Conservation (phyloP, 495 filamentous ascomycete species). For the Diplogelasinospora grovesii region DNA sequence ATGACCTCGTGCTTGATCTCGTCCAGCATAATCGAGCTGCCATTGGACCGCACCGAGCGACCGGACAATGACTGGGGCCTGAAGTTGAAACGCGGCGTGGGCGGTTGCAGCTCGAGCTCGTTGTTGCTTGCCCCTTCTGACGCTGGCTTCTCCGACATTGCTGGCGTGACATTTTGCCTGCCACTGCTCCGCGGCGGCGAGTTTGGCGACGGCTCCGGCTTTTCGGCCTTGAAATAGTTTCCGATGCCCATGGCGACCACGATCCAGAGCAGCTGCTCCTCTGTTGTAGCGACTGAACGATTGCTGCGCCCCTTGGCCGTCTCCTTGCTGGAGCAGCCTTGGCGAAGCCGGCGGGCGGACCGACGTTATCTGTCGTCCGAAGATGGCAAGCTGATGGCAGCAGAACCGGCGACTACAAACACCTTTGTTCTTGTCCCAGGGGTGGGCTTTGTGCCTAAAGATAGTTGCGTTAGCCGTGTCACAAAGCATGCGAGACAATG, state of each 20-base stretch:
- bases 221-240: slow-evolving; percentile 54
- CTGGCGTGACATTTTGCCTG: slow-evolving; percentile 6
- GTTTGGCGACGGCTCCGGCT: slow-evolving; percentile 26
- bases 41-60: slow-evolving; percentile 36
- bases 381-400: background rate
- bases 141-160: slow-evolving; percentile 21
- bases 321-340: background rate
- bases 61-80: slow-evolving; percentile 47
- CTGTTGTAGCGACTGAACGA: background rate
- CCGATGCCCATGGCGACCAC: slow-evolving; percentile 49
- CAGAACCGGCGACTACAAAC: background rate
- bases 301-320: background rate
- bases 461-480: background rate
- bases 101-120: slow-evolving; percentile 41
- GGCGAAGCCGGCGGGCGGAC: background rate
- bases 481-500: background rate
- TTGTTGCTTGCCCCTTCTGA: slow-evolving; percentile 11
- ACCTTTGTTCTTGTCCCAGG: too few relatives aligned
- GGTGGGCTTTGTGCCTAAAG: background rate
- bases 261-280: slow-evolving; percentile 5
- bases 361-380: background rate
- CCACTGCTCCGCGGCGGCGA: background rate
- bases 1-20: slow-evolving; percentile 80
- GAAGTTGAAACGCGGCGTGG: slow-evolving; percentile 37
- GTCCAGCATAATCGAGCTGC: slow-evolving; percentile 55